These are phyloP conservation scores for Tardiomyces depauwii DNA, from an alignment of 1,139 yeast genomes.

Conservation along the genomic window DNA sequence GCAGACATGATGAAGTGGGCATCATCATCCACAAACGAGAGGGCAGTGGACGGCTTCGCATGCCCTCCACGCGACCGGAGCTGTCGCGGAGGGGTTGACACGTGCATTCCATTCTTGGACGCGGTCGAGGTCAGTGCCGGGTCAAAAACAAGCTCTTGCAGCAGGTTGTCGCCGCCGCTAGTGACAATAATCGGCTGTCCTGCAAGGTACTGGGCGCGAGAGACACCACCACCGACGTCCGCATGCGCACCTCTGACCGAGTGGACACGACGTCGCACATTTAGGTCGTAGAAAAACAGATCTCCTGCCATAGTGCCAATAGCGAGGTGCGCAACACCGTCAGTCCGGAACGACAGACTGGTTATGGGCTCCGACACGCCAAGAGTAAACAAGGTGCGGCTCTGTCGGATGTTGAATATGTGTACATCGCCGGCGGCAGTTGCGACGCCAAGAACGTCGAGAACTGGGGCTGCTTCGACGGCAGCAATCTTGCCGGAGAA, in stretches of 20 bases:
- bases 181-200: constrained; percentile 93
- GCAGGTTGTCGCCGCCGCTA: constrained; percentile 82
- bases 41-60: constrained; percentile 75
- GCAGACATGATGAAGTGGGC: constrained; percentile 83
- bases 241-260: constrained; percentile 59
- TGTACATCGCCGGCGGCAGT: constrained; percentile 55
- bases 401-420: constrained; percentile 61
- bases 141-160: constrained; percentile 89
- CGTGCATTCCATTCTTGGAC: constrained; percentile 17
- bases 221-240: constrained; percentile 70
- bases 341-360: constrained; percentile 82
- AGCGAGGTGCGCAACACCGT: constrained; percentile 76
- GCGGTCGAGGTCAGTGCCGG: constrained; percentile 69
- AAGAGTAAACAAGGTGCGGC: constrained; percentile 44
- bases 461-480: constrained; percentile 73
- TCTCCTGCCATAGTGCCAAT: constrained; percentile 77
- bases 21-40: constrained; percentile 66
- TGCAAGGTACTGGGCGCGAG: constrained; percentile 63
- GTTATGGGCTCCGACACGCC: constrained; percentile 52
- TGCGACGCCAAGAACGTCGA: constrained; percentile 77
- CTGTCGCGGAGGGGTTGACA: constrained; percentile 83
- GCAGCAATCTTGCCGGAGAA: constrained; percentile 35
- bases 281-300: constrained; percentile 73
- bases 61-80: constrained; percentile 96
- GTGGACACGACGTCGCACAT: constrained; percentile 62